These are phyloP conservation scores for Corymbia calophylla DNA, from an alignment of 441 rosid genomes.

Conservation along the genomic window DNA sequence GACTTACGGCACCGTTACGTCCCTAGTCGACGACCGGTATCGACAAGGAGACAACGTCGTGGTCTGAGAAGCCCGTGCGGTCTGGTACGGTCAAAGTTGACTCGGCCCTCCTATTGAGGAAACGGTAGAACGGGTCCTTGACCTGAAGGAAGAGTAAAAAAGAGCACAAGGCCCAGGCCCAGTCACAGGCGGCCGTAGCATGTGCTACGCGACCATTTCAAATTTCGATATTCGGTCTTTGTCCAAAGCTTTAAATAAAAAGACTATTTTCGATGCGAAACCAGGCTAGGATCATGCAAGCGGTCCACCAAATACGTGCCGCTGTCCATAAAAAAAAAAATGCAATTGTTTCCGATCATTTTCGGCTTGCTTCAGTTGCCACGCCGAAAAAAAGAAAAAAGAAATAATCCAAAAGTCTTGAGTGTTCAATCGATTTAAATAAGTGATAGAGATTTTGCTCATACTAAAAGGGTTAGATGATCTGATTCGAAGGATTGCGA, in stretches of 20 bases:
- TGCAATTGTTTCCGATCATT: not conserved
- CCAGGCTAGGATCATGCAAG: not conserved
- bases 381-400: fast-evolving
- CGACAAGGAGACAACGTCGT: not conserved
- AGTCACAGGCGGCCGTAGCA: not conserved
- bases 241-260: not conserved
- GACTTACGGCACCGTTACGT: not conserved
- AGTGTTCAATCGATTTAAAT: not conserved
- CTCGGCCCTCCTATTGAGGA: not conserved
- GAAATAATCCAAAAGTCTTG: not conserved
- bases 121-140: not conserved
- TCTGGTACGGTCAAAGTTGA: not conserved
- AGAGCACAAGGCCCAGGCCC: not conserved
- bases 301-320: not conserved
- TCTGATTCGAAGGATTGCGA: fast-evolving
- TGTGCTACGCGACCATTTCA: not conserved
- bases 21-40: not conserved
- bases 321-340: not conserved
- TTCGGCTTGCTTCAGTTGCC: not conserved
- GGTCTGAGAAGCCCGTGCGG: not conserved
- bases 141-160: not conserved
- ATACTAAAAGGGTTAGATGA: not conserved
- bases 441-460: not conserved
- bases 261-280: not conserved
- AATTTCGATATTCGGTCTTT: not conserved